Conservation (phyloP, 2,329 filamentous ascomycete species). For the Paraphaeosphaeria minitans region DNA sequence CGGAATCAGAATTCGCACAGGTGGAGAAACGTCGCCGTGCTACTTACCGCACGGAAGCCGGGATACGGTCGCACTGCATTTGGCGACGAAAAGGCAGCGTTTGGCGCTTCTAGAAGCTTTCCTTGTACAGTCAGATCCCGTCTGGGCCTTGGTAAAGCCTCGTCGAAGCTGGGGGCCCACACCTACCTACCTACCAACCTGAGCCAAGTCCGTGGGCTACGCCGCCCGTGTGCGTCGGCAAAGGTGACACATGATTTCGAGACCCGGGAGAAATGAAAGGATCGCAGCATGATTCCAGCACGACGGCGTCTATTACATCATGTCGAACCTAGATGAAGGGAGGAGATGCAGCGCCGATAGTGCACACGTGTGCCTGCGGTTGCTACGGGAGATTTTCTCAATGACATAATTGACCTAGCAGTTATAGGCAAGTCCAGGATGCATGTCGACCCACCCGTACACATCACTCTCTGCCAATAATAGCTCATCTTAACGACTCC, state of each 20-base stretch:
- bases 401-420: background rate
- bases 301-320: background rate
- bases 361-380: background rate
- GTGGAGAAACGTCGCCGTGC: slow-evolving; percentile 5
- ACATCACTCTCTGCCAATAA: slow-evolving; percentile 3
- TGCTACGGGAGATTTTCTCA: background rate
- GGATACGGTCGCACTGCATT: background rate
- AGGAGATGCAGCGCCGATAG: background rate
- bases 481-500: background rate
- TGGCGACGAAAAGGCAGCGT: background rate
- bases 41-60: background rate
- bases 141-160: background rate
- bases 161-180: background rate
- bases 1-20: background rate
- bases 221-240: background rate
- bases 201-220: background rate
- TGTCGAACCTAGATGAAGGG: background rate
- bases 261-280: background rate
- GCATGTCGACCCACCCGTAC: background rate
- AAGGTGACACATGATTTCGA: background rate
- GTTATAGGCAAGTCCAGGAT: background rate
- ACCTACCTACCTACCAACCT: no score
- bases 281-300: background rate
- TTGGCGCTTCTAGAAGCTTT: background rate
- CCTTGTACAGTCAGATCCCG: background rate